Evolutionary conservation across 345 rosid species (phyloP).

Genomic region (Cardamine resedifolia): DNA sequence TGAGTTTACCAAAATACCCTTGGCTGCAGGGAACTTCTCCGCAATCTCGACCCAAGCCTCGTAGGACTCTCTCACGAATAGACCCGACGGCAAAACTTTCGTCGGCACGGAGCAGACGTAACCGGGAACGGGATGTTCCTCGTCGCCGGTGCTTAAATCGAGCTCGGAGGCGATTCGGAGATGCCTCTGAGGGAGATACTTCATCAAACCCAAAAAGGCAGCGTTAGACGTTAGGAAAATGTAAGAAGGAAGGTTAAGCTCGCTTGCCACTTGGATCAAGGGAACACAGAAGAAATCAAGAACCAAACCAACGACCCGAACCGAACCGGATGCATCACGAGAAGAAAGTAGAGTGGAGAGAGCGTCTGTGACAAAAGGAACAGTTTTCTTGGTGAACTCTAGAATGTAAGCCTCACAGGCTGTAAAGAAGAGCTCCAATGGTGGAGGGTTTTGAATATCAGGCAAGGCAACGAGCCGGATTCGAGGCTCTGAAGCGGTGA

Average conservation of each 20-base stretch:
- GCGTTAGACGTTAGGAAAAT: slow-evolving; percentile 42
- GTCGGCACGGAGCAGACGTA: slow-evolving; percentile 41
- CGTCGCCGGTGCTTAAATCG: slow-evolving; percentile 27
- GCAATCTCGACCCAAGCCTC: slow-evolving; percentile 39
- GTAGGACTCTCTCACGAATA: slow-evolving; percentile 42
- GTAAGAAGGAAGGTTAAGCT: slow-evolving; percentile 53
- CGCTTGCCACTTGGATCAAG: slow-evolving; percentile 44
- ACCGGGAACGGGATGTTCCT: slow-evolving; percentile 33
- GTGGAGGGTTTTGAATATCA: slow-evolving; percentile 28
- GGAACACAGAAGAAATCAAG: slow-evolving; percentile 50
- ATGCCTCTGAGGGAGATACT: slow-evolving; percentile 41
- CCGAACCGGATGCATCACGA: slow-evolving; percentile 22
- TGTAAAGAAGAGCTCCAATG: slow-evolving; percentile 28
- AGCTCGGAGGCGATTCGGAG: slow-evolving; percentile 9
- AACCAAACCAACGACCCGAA: slow-evolving; percentile 41
- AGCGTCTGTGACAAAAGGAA: slow-evolving; percentile 30
- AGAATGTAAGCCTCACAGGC: slow-evolving; percentile 35
- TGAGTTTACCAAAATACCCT: slow-evolving; percentile 49
- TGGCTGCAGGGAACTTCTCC: slow-evolving; percentile 38
- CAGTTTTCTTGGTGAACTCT: slow-evolving; percentile 28
- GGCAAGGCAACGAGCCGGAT: slow-evolving; percentile 29
- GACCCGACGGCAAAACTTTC: slow-evolving; percentile 40
- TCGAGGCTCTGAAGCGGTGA: slow-evolving; percentile 26
- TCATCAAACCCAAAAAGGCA: slow-evolving; percentile 40
- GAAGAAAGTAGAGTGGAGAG: slow-evolving; percentile 16